Conservation (phyloP, 2,329 filamentous ascomycete species). For the Salinomyces thailandicus region DNA sequence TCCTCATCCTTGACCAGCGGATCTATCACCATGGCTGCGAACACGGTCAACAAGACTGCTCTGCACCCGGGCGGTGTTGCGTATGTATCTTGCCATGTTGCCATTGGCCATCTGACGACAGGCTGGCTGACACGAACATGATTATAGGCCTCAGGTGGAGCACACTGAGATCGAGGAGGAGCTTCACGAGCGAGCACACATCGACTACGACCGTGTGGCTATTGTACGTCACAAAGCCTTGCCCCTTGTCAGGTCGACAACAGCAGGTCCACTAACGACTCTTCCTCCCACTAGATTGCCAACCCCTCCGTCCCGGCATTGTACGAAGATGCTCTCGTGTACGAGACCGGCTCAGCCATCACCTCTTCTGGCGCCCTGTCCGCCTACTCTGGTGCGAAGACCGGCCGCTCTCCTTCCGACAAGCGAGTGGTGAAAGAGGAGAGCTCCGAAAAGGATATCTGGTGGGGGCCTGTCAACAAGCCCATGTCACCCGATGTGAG, state of each 20-base stretch:
- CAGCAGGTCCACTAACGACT: neutral
- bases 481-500: constrained; percentile 94
- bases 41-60: constrained; percentile 74
- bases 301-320: constrained; percentile 92
- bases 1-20: constrained; percentile 41
- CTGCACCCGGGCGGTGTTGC: constrained; percentile 84
- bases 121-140: constrained; percentile 5
- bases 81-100: constrained; percentile 48
- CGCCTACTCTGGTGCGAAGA: constrained; percentile 97
- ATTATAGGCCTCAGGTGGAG: constrained; percentile 60
- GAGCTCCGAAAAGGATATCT: constrained; percentile 80
- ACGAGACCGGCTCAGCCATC: constrained; percentile 71
- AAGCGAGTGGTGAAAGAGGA: constrained; percentile 95
- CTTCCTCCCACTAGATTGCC: constrained; percentile 45
- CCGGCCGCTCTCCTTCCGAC: constrained; percentile 88
- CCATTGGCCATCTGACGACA: constrained; percentile 6
- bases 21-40: constrained; percentile 32
- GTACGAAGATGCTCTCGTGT: constrained; percentile 97
- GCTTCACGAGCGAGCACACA: constrained; percentile 94
- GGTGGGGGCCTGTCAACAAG: constrained; percentile 99
- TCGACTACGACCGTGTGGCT: constrained; percentile 96
- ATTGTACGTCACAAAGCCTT: constrained; percentile 59
- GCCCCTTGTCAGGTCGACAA: no score
- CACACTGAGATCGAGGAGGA: constrained; percentile 98
- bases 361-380: constrained; percentile 84